A percentile compares a stretch with the other conserved stretches of the same genome.
Conservation (phyloP, 2,329 filamentous ascomycete genomes). For the Tolypocladium amazonense region DNA sequence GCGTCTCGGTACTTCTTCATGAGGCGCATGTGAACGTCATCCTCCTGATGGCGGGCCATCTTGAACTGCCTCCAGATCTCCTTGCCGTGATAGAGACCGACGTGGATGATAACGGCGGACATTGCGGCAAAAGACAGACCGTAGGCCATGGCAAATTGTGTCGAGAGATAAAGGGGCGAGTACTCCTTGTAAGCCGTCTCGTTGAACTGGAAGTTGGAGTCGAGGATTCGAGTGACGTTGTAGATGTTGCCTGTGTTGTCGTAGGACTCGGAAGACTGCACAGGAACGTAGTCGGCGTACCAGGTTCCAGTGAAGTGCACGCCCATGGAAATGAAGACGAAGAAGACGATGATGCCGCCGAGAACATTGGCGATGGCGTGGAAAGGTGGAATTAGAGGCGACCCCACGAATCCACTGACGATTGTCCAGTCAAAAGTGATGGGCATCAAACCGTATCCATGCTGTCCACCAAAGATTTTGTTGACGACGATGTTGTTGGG, state of each 20-base stretch:
- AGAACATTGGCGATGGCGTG: conserved; percentile 45
- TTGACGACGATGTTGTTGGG: conserved; percentile 50
- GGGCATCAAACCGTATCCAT: conserved; percentile 48
- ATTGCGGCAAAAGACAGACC: conserved; percentile 59
- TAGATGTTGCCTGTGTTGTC: conserved; percentile 53
- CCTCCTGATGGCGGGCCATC: conserved; percentile 44
- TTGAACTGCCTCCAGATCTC: conserved; percentile 45
- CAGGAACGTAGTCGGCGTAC: conserved; percentile 50
- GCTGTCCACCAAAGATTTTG: conserved; percentile 50
- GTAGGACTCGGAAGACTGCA: conserved; percentile 49
- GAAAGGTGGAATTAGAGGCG: conserved; percentile 42
- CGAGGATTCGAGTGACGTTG: conserved; percentile 50
- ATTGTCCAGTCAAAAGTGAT: conserved; percentile 46
- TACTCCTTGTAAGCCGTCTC: conserved; percentile 50
- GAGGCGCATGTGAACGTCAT: conserved; percentile 48
- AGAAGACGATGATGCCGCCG: conserved; percentile 42
- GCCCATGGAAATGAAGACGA: conserved; percentile 45
- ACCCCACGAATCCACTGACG: conserved; percentile 37
- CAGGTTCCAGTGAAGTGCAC: conserved; percentile 47
- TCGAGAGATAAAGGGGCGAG: conserved; percentile 54
- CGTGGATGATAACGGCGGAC: conserved; percentile 47
- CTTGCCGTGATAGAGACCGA: conserved; percentile 42
- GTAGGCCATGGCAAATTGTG: conserved; percentile 50
- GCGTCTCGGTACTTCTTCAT: conserved; percentile 52
- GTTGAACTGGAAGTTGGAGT: conserved; percentile 45